Evolutionary conservation across 225 moss, liverwort and hornwort species (phyloP).

Genomic region (Polytrichum commune): DNA sequence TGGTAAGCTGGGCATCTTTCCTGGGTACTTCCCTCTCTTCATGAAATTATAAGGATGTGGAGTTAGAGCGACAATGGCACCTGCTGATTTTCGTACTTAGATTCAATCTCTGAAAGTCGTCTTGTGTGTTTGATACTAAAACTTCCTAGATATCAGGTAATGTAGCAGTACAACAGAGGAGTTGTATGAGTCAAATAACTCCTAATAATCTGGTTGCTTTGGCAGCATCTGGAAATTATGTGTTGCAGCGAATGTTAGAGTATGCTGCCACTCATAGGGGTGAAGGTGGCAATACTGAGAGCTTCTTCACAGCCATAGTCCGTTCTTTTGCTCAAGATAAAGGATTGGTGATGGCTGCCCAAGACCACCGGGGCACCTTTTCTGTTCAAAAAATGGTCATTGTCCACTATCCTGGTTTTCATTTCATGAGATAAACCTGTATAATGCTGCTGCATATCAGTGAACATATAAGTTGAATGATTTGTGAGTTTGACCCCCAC

Average conservation of each 20-base stretch:
- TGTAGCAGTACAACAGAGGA: no score
- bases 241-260: slow-evolving; percentile 56
- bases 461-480: neutral
- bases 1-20: slow-evolving; percentile 27
- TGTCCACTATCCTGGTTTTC: neutral
- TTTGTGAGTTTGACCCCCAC: no score
- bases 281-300: slow-evolving; percentile 46
- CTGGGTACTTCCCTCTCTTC: neutral
- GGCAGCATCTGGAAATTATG: slow-evolving; percentile 60
- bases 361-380: slow-evolving; percentile 52
- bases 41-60: neutral
- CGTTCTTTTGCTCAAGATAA: slow-evolving; percentile 45
- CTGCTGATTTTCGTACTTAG: no score
- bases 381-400: slow-evolving; percentile 53
- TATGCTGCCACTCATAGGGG: slow-evolving; percentile 49
- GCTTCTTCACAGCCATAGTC: slow-evolving; percentile 56
- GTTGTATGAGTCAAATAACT: no score
- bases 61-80: neutral
- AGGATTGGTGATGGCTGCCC: slow-evolving; percentile 44
- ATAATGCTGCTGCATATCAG: neutral
- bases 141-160: no score
- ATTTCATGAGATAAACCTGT: neutral
- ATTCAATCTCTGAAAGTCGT: no score
- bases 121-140: no score
- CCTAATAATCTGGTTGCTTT: slow-evolving; percentile 1